A percentile compares a stretch with the other conserved stretches of the same genome.
These are phyloP conservation scores for Metschnikowia peoriensis DNA, from an alignment of 805 yeast species.

Conservation along the genomic window DNA sequence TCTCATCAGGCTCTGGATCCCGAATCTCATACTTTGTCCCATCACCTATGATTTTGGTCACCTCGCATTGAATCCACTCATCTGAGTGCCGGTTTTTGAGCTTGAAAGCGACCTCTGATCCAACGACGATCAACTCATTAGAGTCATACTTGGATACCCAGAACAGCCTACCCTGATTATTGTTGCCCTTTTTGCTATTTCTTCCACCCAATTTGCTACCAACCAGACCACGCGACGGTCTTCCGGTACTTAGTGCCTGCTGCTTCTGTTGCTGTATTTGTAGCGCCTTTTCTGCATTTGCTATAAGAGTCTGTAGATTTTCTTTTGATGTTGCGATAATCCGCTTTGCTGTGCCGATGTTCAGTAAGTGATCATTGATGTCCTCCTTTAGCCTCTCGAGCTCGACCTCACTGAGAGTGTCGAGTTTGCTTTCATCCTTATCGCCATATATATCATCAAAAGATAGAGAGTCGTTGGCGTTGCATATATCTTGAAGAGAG, in stretches of 20 bases:
- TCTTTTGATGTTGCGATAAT: slow-evolving; percentile 39
- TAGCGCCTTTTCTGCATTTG: slow-evolving; percentile 19
- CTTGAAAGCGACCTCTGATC: slow-evolving; percentile 87
- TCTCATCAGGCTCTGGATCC: slow-evolving; percentile 97
- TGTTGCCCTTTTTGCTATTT: slow-evolving; percentile 18
- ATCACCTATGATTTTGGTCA: slow-evolving; percentile 70
- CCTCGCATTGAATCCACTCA: slow-evolving; percentile 97
- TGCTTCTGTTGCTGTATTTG: slow-evolving; percentile 14
- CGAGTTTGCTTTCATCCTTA: slow-evolving; percentile 25
- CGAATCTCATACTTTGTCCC: slow-evolving; percentile 79
- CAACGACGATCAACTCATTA: slow-evolving; percentile 54
- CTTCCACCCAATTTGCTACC: slow-evolving; percentile 15
- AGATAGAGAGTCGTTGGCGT: slow-evolving; percentile 52
- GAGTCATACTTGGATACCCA: slow-evolving; percentile 59
- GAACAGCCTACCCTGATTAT: slow-evolving; percentile 44
- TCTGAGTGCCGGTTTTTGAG: slow-evolving; percentile 68
- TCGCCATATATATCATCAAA: slow-evolving; percentile 44
- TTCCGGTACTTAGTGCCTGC: slow-evolving; percentile 7
- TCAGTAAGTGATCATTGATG: slow-evolving; percentile 53
- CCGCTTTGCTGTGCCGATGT: slow-evolving; percentile 49
- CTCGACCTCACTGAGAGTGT: slow-evolving; percentile 36
- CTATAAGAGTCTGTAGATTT: slow-evolving; percentile 48
- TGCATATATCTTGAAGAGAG: slow-evolving; percentile 66
- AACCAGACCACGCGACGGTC: slow-evolving; percentile 13
- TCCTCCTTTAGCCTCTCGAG: slow-evolving; percentile 39